Evolutionary conservation across 495 filamentous ascomycete species (phyloP), one percentile per base, ranked within the genome.

Genomic region (Patellaria atrata): DNA sequence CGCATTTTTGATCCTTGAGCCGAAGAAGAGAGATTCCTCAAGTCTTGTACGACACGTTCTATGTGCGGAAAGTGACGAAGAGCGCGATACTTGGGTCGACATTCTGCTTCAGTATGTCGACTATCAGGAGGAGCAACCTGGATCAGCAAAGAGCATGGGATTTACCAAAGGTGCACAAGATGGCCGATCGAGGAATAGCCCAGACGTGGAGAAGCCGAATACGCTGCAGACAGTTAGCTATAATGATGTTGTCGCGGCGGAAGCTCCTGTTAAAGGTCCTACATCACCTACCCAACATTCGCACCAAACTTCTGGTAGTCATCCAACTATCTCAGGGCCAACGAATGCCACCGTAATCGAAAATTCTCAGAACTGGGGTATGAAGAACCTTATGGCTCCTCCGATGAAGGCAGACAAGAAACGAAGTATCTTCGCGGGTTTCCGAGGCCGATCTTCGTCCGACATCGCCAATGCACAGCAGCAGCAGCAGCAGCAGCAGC

Each of bases 1-100:
- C 61, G 89, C 91, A 4, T 96, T 97, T 57, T 63, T 96, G 29
- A 79, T 97, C 34, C 48, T 94, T 24, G 89, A 97, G 54, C 86
- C 85, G 1, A 97, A 96, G 62, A 82, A 82, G 55, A 97, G 94
- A 55, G 91, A 97, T 55, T 82, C 86, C 4, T 77, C 66, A 12
- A 89, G 77, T 44, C 66, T 84, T 26, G 82, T 93, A n/a, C 79
- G 86, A 27, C 89, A 97, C 57, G 83, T 96, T 6, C 60, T 97
- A 11, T 97, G 89, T 49, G 85, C 87, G 4, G 89, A 97, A 57
- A 96, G 79, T 48, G 89, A 97, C 50, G 63, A 68, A 31, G 91
- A 97, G 61, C 71, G 89, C 30, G 89, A 97, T 57, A 65, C 77
- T 20, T 97, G 89, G 89, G 87, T 97, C 2, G 79, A 86, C 26